These are phyloP conservation scores for Aspergillus sp. DNA, from an alignment of 2,329 filamentous ascomycete species.

Conservation along the genomic window DNA sequence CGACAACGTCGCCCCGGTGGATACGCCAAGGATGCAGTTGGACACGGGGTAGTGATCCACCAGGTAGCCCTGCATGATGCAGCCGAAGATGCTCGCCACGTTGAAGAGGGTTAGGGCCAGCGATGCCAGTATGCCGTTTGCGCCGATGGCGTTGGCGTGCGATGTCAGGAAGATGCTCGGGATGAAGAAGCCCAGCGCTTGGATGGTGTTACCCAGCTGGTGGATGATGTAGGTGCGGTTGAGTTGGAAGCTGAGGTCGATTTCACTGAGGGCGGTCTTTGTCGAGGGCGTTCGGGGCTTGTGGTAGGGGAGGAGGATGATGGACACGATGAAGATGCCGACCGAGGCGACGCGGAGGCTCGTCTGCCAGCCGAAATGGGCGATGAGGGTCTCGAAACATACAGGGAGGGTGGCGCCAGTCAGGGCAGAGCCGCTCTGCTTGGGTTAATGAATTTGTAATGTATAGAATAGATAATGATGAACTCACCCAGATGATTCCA, in stretches of 20 bases:
- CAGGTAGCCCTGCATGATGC: slow-evolving; percentile 34
- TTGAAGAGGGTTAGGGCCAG: slow-evolving; percentile 33
- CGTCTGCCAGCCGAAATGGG: slow-evolving; percentile 43
- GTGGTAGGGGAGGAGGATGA: slow-evolving; percentile 35
- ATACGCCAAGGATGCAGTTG: slow-evolving; percentile 44
- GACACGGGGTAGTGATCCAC: slow-evolving; percentile 41
- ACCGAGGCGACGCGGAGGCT: slow-evolving; percentile 46
- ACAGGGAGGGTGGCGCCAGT: slow-evolving; percentile 49
- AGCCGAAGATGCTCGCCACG: slow-evolving; percentile 31
- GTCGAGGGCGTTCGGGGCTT: slow-evolving; percentile 40
- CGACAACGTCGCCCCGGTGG: slow-evolving; percentile 39
- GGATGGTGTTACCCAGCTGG: slow-evolving; percentile 43
- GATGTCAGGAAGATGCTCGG: slow-evolving; percentile 40
- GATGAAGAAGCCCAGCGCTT: slow-evolving; percentile 38
- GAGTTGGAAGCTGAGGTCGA: slow-evolving; percentile 39
- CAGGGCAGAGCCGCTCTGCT: slow-evolving; percentile 31
- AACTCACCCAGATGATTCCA: slow-evolving; percentile 44
- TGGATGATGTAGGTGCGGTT: slow-evolving; percentile 45
- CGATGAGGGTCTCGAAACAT: slow-evolving; percentile 43
- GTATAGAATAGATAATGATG: background rate
- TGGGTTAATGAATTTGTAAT: slow-evolving; percentile 5
- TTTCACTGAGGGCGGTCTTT: slow-evolving; percentile 34
- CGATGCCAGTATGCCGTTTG: slow-evolving; percentile 22
- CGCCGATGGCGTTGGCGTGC: slow-evolving; percentile 31
- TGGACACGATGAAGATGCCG: slow-evolving; percentile 21